phyloP scores from a whole-genome alignment of 2,329 filamentous ascomycete species.

The Coniosporium tulheliwenetii region DNA sequence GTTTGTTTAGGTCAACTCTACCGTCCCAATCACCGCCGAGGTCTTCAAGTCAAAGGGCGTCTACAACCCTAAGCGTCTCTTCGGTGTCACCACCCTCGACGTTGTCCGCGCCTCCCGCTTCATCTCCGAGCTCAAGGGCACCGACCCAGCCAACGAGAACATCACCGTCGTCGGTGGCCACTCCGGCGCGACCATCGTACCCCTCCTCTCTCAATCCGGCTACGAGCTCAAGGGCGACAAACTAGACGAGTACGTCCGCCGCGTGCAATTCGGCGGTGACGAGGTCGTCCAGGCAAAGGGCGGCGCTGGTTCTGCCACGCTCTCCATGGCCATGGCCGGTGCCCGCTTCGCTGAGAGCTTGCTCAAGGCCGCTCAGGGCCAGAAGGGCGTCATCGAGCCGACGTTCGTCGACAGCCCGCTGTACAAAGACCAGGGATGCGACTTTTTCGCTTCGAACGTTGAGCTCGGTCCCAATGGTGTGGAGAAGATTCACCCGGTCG shows the following conservation, averaged over 20 bases:
- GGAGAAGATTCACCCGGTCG: conserved; percentile 80
- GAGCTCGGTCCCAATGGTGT: conserved; percentile 95
- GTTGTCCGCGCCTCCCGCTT: conserved; percentile 96
- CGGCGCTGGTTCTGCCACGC: conserved; percentile 87
- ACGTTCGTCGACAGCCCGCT: conserved; percentile 94
- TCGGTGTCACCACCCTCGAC: conserved; percentile 98
- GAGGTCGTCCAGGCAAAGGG: conserved; percentile 99
- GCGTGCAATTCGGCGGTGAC: conserved; percentile 97
- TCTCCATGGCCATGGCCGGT: conserved; percentile 98
- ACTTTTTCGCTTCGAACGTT: conserved; percentile 92
- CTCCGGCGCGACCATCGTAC: conserved; percentile 96
- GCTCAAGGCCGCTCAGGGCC: conserved; percentile 80
- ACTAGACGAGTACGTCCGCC: conserved; percentile 65
- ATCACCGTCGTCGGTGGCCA: conserved; percentile 95
- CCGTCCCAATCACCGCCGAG: conserved; percentile 93
- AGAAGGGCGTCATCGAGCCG: conserved; percentile 91
- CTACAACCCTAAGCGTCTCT: conserved; percentile 98
- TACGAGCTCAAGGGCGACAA: conserved; percentile 71
- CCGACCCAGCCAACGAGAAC: conserved; percentile 82
- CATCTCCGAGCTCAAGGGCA: conserved; percentile 84
- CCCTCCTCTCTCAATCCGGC: conserved; percentile 86
- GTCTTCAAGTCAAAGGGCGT: conserved; percentile 89
- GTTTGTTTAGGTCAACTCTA: conserved; percentile 66
- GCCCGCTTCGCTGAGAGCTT: conserved; percentile 74
- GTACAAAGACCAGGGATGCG: conserved; percentile 95